Evolutionary conservation across 331 rosid species (phyloP).

Genomic region (Pyracantha coccinea): DNA sequence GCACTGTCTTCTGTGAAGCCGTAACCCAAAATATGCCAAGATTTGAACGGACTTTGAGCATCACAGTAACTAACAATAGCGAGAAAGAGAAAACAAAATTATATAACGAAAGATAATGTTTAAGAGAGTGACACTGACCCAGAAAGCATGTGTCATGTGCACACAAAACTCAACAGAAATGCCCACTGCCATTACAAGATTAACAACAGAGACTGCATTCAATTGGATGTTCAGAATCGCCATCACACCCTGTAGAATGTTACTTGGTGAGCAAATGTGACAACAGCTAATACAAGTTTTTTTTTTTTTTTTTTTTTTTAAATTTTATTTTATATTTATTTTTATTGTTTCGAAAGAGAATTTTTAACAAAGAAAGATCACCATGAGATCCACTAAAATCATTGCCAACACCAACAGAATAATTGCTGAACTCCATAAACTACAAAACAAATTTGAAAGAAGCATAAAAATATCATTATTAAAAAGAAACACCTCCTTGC

Average conservation of each 20-base stretch:
- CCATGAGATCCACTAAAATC: constrained; percentile 94
- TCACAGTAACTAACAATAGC: no score
- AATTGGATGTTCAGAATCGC: constrained; percentile 88
- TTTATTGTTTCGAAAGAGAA: neutral
- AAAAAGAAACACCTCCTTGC: neutral
- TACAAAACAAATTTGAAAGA: constrained; percentile 24
- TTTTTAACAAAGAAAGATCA: constrained; percentile 23
- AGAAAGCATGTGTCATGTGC: constrained; percentile 84
- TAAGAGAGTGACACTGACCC: constrained; percentile 50
- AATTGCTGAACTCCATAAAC: constrained; percentile 93
- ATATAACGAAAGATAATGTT: neutral
- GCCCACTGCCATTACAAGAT: constrained; percentile 96
- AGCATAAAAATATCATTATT: neutral
- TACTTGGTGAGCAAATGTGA: constrained; percentile 20
- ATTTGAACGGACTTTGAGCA: neutral
- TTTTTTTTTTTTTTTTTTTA: no score
- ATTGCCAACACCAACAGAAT: constrained; percentile 83
- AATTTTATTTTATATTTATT: neutral
- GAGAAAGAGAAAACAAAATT: neutral
- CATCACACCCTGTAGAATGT: constrained; percentile 81
- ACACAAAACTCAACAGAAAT: constrained; percentile 98
- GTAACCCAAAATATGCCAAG: neutral
- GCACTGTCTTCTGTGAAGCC: neutral
- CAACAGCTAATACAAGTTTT: neutral
- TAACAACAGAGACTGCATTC: constrained; percentile 93